phyloP scores from a whole-genome alignment of 495 filamentous ascomycete genomes.

The Chaetomium cochliodes region DNA sequence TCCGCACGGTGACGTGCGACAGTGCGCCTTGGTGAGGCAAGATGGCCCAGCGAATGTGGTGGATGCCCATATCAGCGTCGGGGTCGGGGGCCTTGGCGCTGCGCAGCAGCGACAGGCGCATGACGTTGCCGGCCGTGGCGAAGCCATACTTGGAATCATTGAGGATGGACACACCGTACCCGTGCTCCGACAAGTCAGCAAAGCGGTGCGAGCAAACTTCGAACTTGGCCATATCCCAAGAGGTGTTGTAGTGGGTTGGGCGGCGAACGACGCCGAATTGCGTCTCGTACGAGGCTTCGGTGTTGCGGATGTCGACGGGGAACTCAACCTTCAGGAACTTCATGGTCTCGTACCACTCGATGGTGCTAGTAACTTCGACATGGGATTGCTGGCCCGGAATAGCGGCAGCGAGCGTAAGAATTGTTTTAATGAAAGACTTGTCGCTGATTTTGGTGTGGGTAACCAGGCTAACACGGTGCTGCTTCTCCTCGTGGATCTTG shows the following conservation, averaged over 20 bases:
- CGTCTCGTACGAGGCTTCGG: slow-evolving; percentile 93
- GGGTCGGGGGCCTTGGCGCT: slow-evolving; percentile 96
- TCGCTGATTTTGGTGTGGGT: slow-evolving; percentile 85
- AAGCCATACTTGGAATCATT: slow-evolving; percentile 98
- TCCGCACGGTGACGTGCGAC: slow-evolving; percentile 69
- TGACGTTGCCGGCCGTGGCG: slow-evolving; percentile 83
- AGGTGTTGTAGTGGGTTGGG: slow-evolving; percentile 94
- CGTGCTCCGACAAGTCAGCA: slow-evolving; percentile 91
- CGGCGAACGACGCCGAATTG: slow-evolving; percentile 85
- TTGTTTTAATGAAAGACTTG: slow-evolving; percentile 81
- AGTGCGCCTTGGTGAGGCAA: slow-evolving; percentile 76
- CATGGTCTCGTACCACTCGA: slow-evolving; percentile 93
- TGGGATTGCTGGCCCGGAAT: slow-evolving; percentile 62
- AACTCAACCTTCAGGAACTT: slow-evolving; percentile 99
- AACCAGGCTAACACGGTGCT: slow-evolving; percentile 72
- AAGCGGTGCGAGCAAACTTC: slow-evolving; percentile 98
- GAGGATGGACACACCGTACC: slow-evolving; percentile 88
- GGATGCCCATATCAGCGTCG: slow-evolving; percentile 93
- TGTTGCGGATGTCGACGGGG: slow-evolving; percentile 87
- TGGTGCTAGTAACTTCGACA: slow-evolving; percentile 75
- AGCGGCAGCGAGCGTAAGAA: slow-evolving; percentile 72
- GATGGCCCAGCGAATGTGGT: slow-evolving; percentile 87
- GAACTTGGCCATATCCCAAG: slow-evolving; percentile 99
- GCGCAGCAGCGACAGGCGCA: slow-evolving; percentile 86
- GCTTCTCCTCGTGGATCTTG: slow-evolving; percentile 67